These are phyloP conservation scores for Neurospora terricola DNA, from an alignment of 495 filamentous ascomycete genomes.

Conservation along the genomic window DNA sequence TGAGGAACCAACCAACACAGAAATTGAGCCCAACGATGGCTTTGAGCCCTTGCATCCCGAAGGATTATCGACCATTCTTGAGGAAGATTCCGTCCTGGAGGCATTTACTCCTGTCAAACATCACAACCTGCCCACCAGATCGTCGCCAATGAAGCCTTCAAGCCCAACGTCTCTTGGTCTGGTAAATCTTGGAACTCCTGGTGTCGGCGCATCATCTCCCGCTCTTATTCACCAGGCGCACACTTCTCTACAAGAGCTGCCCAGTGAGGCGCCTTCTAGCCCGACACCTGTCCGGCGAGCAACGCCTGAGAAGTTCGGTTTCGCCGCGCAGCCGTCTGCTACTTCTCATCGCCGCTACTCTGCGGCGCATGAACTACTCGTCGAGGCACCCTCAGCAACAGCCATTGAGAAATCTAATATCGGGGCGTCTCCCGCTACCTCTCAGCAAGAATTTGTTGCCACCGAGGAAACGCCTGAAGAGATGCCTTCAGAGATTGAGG, in stretches of 20 bases:
- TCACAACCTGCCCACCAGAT: not conserved
- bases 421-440: not conserved
- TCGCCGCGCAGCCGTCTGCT: not conserved
- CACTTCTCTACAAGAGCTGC: not conserved
- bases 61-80: constrained; percentile 21
- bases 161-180: not conserved
- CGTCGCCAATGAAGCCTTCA: not conserved
- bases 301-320: not conserved
- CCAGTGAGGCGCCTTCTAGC: not conserved
- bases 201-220: not conserved
- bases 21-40: not conserved
- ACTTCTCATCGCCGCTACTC: not conserved
- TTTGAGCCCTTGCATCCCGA: constrained; percentile 15
- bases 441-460: not conserved
- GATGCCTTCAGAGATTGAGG: not conserved
- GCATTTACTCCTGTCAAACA: not conserved
- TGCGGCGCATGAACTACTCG: not conserved
- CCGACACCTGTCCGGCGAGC: not conserved
- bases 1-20: not conserved
- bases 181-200: not conserved
- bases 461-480: not conserved
- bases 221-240: not conserved
- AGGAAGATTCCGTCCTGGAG: constrained; percentile 11
- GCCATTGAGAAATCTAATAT: not conserved
- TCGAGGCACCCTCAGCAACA: not conserved